A percentile compares a stretch with the other conserved stretches of the same genome.
Evolutionary conservation across 129 eudicot genomes (phyloP).

Genomic region (Artemisia tridentata): DNA sequence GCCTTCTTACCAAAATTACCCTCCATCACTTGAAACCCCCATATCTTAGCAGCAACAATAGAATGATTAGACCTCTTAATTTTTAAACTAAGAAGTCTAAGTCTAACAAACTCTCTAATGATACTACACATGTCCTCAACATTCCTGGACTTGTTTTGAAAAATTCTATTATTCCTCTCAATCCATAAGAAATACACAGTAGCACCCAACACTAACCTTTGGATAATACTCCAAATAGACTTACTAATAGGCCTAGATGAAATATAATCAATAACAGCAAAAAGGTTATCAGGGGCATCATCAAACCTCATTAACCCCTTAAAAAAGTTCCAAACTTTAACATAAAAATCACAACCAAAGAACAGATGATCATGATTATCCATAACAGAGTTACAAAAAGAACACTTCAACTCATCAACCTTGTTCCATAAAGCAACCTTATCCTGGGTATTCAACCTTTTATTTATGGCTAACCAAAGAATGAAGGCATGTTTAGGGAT

Average conservation of each 20-base stretch:
- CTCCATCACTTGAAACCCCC: neutral
- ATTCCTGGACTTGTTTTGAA: neutral
- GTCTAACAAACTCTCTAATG: neutral
- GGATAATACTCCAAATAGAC: neutral
- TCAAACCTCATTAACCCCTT: neutral
- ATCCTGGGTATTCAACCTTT: no score
- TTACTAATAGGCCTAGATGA: neutral
- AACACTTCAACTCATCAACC: no score
- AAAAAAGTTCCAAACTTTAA: no score
- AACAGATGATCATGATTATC: no score
- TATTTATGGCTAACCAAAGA: no score
- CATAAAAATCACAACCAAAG: no score
- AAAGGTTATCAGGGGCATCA: neutral
- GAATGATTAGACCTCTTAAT: no score
- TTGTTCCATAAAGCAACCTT: no score
- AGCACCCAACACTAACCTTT: neutral
- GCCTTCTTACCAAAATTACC: neutral
- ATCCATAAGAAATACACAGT: neutral
- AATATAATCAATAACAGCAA: neutral
- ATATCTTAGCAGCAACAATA: neutral
- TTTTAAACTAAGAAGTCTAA: neutral
- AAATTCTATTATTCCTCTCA: neutral
- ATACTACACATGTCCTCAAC: no score
- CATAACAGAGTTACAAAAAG: no score
- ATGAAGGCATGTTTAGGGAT: no score